These are phyloP conservation scores for Melanogaster broomeanus DNA, from an alignment of 768 basidiomycete species.

Conservation along the genomic window DNA sequence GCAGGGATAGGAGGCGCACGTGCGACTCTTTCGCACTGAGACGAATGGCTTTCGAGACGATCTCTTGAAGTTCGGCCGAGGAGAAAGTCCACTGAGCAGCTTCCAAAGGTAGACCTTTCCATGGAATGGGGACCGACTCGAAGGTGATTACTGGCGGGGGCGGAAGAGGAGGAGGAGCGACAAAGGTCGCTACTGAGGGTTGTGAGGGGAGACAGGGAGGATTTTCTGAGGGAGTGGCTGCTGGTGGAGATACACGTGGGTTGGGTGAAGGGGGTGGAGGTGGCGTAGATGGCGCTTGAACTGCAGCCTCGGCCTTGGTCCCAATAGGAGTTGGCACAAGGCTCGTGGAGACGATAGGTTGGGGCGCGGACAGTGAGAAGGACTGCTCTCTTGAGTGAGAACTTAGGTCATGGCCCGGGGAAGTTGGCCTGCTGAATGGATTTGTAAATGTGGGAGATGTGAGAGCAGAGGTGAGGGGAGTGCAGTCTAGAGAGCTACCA, in stretches of 20 bases:
- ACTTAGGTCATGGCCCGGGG: slow-evolving; percentile 1
- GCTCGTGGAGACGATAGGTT: not conserved
- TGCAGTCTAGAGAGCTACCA: slow-evolving; percentile 4
- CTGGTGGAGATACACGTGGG: slow-evolving; percentile 5
- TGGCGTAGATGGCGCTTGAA: slow-evolving; percentile 9
- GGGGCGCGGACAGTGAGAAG: slow-evolving; percentile 1
- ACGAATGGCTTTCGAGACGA: slow-evolving; percentile 73
- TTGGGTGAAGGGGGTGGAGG: not conserved
- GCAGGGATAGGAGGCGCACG: slow-evolving; percentile 65
- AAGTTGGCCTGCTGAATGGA: not conserved
- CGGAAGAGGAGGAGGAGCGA: slow-evolving; percentile 36
- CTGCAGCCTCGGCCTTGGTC: slow-evolving; percentile 9
- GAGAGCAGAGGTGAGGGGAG: not conserved
- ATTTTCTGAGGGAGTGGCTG: slow-evolving; percentile 2
- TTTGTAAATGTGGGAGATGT: slow-evolving; percentile 3
- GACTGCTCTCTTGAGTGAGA: slow-evolving; percentile 2
- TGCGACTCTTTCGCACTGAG: slow-evolving; percentile 68
- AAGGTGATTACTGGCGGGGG: slow-evolving; percentile 58
- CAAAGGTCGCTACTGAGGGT: slow-evolving; percentile 23
- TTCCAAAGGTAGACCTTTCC: slow-evolving; percentile 70
- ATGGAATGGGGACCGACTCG: slow-evolving; percentile 55
- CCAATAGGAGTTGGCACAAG: not conserved
- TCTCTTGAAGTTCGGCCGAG: slow-evolving; percentile 60
- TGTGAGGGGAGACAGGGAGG: slow-evolving; percentile 2
- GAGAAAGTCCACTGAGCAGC: slow-evolving; percentile 63